Evolutionary conservation across 2,329 filamentous ascomycete species (phyloP).

Genomic region (Stagonosporopsis tanaceti): DNA sequence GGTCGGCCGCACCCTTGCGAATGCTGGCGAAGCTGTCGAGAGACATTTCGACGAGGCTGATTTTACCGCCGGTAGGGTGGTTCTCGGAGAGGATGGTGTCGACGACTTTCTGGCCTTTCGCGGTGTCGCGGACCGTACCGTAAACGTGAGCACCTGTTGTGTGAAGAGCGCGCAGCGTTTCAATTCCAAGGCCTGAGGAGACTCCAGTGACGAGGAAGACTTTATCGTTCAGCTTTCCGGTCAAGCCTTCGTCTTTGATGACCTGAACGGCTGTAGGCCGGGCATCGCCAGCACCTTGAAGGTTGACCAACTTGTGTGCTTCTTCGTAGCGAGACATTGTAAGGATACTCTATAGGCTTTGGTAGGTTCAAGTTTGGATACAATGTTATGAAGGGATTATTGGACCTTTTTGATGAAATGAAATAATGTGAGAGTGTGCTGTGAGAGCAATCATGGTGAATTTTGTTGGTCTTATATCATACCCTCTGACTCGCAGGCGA

Average conservation of each 20-base stretch:
- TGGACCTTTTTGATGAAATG: background rate
- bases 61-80: constrained; percentile 22
- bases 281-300: constrained; percentile 48
- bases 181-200: constrained; percentile 40
- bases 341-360: background rate
- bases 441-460: background rate
- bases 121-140: constrained; percentile 50
- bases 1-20: constrained; percentile 26
- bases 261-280: constrained; percentile 55
- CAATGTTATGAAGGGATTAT: background rate
- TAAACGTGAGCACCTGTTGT: constrained; percentile 58
- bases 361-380: background rate
- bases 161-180: constrained; percentile 51
- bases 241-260: constrained; percentile 49
- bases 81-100: constrained; percentile 27
- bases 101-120: constrained; percentile 30
- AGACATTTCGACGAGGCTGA: constrained; percentile 36
- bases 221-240: constrained; percentile 42
- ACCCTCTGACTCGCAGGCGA: background rate
- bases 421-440: background rate
- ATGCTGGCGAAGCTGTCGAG: constrained; percentile 30
- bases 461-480: constrained; percentile 3
- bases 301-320: constrained; percentile 14
- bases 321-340: constrained; percentile 25
- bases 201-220: constrained; percentile 40